Conservation (phyloP, 2,329 filamentous ascomycete genomes). For the Calonectria honghensis region DNA sequence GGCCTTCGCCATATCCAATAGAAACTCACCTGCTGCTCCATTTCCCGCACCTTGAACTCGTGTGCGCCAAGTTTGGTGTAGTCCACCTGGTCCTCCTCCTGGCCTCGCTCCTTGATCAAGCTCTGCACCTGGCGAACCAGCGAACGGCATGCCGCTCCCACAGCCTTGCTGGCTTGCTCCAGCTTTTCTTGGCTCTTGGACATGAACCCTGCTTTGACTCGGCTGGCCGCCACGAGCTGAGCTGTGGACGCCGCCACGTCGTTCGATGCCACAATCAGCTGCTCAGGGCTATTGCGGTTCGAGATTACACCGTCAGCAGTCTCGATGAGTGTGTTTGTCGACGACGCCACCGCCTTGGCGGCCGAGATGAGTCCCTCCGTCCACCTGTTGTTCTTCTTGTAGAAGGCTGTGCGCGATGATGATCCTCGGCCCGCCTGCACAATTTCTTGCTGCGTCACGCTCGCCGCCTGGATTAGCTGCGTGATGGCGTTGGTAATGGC, state of each 20-base stretch:
- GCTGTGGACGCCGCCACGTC: slow-evolving; percentile 97
- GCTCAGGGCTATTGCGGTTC: slow-evolving; percentile 93
- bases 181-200: slow-evolving; percentile 95
- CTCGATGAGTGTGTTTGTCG: slow-evolving; percentile 97
- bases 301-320: slow-evolving; percentile 97
- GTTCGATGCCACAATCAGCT: slow-evolving; percentile 98
- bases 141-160: slow-evolving; percentile 89
- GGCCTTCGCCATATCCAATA: slow-evolving; percentile 34
- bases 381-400: slow-evolving; percentile 99
- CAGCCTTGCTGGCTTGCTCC: slow-evolving; percentile 93
- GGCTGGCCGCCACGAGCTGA: slow-evolving; percentile 94
- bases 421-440: slow-evolving; percentile 93
- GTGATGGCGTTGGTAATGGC: slow-evolving; percentile 96
- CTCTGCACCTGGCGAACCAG: slow-evolving; percentile 95
- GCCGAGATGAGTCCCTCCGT: slow-evolving; percentile 98
- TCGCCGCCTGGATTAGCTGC: slow-evolving; percentile 95
- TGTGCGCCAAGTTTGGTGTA: slow-evolving; percentile 92
- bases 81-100: slow-evolving; percentile 89
- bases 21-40: slow-evolving; percentile 94
- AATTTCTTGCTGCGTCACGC: slow-evolving; percentile 95
- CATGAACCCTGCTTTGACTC: slow-evolving; percentile 99
- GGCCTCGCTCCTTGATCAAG: slow-evolving; percentile 91
- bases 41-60: slow-evolving; percentile 98
- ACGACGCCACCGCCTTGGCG: slow-evolving; percentile 94
- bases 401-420: slow-evolving; percentile 93